Evolutionary conservation across 2,329 filamentous ascomycete genomes (phyloP).

Genomic region (Xylaria sp.): DNA sequence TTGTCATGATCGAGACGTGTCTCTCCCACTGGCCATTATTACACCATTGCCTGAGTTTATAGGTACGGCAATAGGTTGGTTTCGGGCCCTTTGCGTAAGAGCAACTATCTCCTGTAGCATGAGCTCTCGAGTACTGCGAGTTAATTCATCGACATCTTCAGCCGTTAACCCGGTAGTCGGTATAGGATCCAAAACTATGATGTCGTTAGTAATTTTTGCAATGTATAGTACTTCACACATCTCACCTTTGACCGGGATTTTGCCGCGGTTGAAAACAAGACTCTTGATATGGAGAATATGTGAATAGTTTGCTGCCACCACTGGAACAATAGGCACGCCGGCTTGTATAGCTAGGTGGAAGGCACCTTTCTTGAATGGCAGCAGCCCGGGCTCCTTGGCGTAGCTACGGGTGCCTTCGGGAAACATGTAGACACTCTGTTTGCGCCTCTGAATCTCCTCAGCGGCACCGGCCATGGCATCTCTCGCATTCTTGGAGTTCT

Average conservation of each 20-base stretch:
- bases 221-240: neutral
- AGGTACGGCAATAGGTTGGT: slow-evolving; percentile 50
- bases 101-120: slow-evolving; percentile 77
- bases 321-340: slow-evolving; percentile 89
- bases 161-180: slow-evolving; percentile 77
- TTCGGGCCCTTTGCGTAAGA: slow-evolving; percentile 64
- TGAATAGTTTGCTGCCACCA: slow-evolving; percentile 83
- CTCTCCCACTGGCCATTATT: slow-evolving; percentile 49
- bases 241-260: slow-evolving; percentile 79
- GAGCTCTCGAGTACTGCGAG: slow-evolving; percentile 73
- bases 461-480: slow-evolving; percentile 88
- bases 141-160: slow-evolving; percentile 81
- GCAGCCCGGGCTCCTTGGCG: slow-evolving; percentile 78
- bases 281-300: slow-evolving; percentile 74
- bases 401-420: slow-evolving; percentile 95
- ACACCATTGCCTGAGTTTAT: slow-evolving; percentile 46
- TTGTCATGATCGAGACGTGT: slow-evolving; percentile 39
- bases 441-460: slow-evolving; percentile 76
- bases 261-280: slow-evolving; percentile 73
- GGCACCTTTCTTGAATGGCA: slow-evolving; percentile 99
- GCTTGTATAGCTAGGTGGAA: slow-evolving; percentile 97
- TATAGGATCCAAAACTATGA: slow-evolving; percentile 80
- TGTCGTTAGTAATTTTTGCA: slow-evolving; percentile 28
- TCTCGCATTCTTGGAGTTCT: slow-evolving; percentile 83
- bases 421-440: slow-evolving; percentile 86